Percentiles rank a stretch among this genome's conserved stretches.
Evolutionary conservation across 2,329 filamentous ascomycete species (phyloP).

Genomic region (Penicillium sp.): DNA sequence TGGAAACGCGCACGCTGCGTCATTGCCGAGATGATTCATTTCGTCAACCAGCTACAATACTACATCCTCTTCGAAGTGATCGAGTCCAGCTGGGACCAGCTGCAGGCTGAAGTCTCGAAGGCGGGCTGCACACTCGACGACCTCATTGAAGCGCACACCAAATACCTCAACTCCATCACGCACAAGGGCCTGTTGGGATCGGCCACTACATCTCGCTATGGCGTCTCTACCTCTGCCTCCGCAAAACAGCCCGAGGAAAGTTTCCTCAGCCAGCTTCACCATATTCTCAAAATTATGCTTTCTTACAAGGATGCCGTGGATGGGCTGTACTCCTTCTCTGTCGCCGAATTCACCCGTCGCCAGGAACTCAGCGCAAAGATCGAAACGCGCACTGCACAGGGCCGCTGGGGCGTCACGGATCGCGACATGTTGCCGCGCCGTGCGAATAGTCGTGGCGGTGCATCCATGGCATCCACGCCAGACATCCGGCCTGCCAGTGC

Average conservation of each 20-base stretch:
- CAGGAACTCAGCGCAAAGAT: conserved; percentile 79
- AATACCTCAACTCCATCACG: conserved; percentile 90
- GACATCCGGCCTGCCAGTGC: conserved; percentile 23
- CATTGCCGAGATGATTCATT: conserved; percentile 97
- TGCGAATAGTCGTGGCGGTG: conserved; percentile 27
- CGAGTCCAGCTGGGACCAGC: conserved; percentile 89
- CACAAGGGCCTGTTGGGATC: conserved; percentile 92
- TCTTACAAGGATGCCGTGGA: conserved; percentile 92
- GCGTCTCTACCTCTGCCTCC: conserved; percentile 28
- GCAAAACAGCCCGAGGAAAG: conserved; percentile 63
- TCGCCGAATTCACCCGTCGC: conserved; percentile 89
- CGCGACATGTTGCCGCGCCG: conserved; percentile 46
- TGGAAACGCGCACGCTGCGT: conserved; percentile 91
- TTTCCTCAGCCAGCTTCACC: conserved; percentile 88
- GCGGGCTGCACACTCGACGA: conserved; percentile 93
- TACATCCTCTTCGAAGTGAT: conserved; percentile 99
- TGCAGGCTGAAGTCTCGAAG: conserved; percentile 78
- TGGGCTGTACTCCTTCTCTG: conserved; percentile 89
- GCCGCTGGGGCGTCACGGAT: conserved; percentile 65
- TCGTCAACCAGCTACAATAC: conserved; percentile 94
- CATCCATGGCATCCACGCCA: conserved; percentile 33
- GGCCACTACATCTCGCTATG: conserved; percentile 34
- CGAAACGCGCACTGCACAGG: conserved; percentile 65
- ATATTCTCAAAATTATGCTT: conserved; percentile 92
- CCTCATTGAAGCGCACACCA: conserved; percentile 85